A percentile compares a stretch with the other conserved stretches of the same genome.
Evolutionary conservation across 2,329 filamentous ascomycete genomes (phyloP).

Genomic region (Diaporthe velutina): DNA sequence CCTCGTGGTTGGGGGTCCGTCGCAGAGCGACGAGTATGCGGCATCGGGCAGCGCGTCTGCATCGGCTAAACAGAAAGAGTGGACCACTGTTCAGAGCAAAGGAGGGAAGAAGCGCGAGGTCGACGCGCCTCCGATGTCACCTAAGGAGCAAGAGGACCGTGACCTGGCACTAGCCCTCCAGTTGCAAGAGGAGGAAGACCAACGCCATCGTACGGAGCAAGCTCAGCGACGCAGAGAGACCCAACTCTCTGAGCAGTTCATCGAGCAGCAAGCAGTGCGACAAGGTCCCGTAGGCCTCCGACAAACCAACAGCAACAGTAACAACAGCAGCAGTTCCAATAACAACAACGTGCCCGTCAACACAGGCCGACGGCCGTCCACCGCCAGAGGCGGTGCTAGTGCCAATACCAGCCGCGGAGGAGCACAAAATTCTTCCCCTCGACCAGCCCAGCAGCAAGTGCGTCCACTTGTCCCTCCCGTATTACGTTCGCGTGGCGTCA

Average conservation of each 20-base stretch:
- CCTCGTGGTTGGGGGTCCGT: slow-evolving; percentile 77
- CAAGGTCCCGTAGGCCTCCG: slow-evolving; percentile 33
- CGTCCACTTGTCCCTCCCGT: slow-evolving; percentile 62
- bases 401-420: slow-evolving; percentile 31
- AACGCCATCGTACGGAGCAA: slow-evolving; percentile 74
- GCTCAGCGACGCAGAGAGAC: slow-evolving; percentile 75
- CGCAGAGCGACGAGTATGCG: slow-evolving; percentile 44
- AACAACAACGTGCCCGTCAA: slow-evolving; percentile 23
- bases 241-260: slow-evolving; percentile 76
- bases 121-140: slow-evolving; percentile 50
- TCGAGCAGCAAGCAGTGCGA: slow-evolving; percentile 69
- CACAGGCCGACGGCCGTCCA: slow-evolving; percentile 43
- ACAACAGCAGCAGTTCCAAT: background rate
- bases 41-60: slow-evolving; percentile 25
- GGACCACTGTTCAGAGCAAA: slow-evolving; percentile 67
- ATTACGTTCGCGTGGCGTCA: slow-evolving; percentile 49
- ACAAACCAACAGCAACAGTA: slow-evolving; percentile 22
- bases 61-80: slow-evolving; percentile 53
- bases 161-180: slow-evolving; percentile 91
- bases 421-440: slow-evolving; percentile 8
- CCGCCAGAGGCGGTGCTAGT: slow-evolving; percentile 25
- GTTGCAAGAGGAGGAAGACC: slow-evolving; percentile 94
- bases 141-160: slow-evolving; percentile 81
- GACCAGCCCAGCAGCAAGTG: slow-evolving; percentile 47
- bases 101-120: slow-evolving; percentile 43